phyloP scores from a whole-genome alignment of 176 grass and related monocot genomes.

The Avena atlantica region DNA sequence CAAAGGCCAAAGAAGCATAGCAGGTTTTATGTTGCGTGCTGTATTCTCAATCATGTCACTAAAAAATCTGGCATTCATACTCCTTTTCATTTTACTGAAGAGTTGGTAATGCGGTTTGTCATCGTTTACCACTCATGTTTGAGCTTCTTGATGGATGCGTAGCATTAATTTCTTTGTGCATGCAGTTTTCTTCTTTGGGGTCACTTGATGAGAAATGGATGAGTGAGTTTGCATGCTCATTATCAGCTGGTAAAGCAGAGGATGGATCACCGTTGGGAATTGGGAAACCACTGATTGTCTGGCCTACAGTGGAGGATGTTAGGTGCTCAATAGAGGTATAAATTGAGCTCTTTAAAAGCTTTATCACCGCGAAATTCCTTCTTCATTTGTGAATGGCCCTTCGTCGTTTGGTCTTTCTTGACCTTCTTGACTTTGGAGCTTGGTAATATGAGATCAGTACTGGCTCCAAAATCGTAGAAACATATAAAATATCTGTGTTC shows the following conservation, averaged over 20 bases:
- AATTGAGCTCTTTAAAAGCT: conserved; percentile 34
- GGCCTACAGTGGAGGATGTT: conserved; percentile 95
- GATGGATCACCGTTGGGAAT: conserved; percentile 70
- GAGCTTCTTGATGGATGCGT: conserved; percentile 6
- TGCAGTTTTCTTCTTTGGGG: conserved; percentile 93
- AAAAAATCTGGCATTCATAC: neutral
- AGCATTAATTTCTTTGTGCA: conserved; percentile 33
- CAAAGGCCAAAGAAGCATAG: neutral
- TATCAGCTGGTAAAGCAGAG: conserved; percentile 80
- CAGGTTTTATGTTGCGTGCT: neutral
- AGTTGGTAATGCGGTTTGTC: neutral
- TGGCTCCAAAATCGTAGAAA: conserved; percentile 5
- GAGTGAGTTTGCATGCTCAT: conserved; percentile 70
- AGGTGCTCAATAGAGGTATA: conserved; percentile 93
- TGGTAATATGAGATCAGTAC: conserved; percentile 15
- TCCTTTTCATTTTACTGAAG: neutral
- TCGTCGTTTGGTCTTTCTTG: neutral
- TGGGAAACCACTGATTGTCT: conserved; percentile 85
- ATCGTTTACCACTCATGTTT: conserved; percentile 8
- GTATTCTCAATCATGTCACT: neutral
- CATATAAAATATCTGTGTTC: neutral
- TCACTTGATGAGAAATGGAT: conserved; percentile 98
- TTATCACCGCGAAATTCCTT: conserved; percentile 8
- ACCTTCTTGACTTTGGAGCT: neutral
- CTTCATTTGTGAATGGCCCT: neutral